phyloP scores from a whole-genome alignment of 1,284 basidiomycete genomes.

The Testicularia cyperi region DNA sequence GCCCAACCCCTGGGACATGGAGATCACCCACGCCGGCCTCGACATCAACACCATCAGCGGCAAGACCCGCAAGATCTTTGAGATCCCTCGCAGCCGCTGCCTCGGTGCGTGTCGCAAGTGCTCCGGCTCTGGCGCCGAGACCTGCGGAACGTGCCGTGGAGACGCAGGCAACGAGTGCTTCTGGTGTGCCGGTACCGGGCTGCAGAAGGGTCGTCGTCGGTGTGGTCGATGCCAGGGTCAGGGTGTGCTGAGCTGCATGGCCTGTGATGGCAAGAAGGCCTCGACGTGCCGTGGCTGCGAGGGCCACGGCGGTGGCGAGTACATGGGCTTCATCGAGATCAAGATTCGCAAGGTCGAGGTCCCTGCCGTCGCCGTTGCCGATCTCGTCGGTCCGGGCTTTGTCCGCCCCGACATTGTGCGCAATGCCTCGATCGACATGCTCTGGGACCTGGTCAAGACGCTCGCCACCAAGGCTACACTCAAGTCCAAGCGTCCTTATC shows the following conservation, averaged over 20 bases:
- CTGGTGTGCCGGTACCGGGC: constrained; percentile 44
- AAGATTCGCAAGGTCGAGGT: constrained; percentile 43
- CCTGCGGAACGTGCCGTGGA: constrained; percentile 35
- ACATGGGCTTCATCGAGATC: constrained; percentile 42
- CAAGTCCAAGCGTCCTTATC: constrained; percentile 34
- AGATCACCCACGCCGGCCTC: constrained; percentile 35
- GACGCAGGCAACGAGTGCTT: constrained; percentile 45
- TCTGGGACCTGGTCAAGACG: constrained; percentile 37
- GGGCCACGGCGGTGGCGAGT: constrained; percentile 30
- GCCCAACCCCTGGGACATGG: constrained; percentile 40
- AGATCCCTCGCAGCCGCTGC: constrained; percentile 28
- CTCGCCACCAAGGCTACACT: constrained; percentile 26
- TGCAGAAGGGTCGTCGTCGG: constrained; percentile 37
- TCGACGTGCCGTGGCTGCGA: constrained; percentile 37
- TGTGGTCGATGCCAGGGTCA: constrained; percentile 44
- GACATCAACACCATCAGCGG: constrained; percentile 31
- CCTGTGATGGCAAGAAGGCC: constrained; percentile 33
- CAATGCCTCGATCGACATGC: constrained; percentile 34
- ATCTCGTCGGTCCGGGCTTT: constrained; percentile 14
- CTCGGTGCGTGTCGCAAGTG: constrained; percentile 33
- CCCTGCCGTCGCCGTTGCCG: constrained; percentile 40
- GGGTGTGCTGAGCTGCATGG: constrained; percentile 31
- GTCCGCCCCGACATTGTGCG: constrained; percentile 21
- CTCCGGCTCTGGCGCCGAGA: constrained; percentile 28
- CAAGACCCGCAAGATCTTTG: constrained; percentile 44